These are phyloP conservation scores for Glycine soja DNA, from an alignment of 306 rosid genomes.

Conservation along the genomic window DNA sequence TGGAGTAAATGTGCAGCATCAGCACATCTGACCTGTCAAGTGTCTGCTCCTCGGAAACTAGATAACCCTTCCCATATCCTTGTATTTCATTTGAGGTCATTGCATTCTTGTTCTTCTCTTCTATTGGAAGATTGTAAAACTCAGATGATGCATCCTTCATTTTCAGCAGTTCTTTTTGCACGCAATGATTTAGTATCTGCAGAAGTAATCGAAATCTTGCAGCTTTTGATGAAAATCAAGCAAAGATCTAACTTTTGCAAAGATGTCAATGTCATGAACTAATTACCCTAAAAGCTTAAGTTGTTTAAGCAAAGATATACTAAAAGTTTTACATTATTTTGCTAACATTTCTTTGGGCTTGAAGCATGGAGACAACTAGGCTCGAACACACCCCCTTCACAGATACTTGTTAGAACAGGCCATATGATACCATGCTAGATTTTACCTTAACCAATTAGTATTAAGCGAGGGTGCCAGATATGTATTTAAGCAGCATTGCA, in stretches of 20 bases:
- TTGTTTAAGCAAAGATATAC: too few relatives aligned
- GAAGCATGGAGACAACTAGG: too few relatives aligned
- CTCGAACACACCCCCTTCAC: too few relatives aligned
- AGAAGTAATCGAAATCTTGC: background rate
- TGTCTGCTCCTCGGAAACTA: constrained; percentile 54
- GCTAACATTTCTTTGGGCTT: too few relatives aligned
- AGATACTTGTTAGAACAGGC: too few relatives aligned
- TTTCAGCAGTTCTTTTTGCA: constrained; percentile 39
- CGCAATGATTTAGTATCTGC: constrained; percentile 55
- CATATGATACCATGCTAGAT: too few relatives aligned
- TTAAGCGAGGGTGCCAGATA: too few relatives aligned
- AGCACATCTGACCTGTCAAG: constrained; percentile 55
- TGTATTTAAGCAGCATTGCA: too few relatives aligned
- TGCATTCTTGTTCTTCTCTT: constrained; percentile 56
- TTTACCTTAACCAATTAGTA: too few relatives aligned
- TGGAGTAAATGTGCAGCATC: constrained; percentile 28
- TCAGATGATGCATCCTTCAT: constrained; percentile 47
- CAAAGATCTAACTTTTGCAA: too few relatives aligned
- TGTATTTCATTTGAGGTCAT: constrained; percentile 44
- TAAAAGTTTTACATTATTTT: too few relatives aligned
- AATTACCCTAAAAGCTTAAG: background rate
- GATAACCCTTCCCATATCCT: constrained; percentile 54
- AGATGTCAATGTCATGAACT: background rate
- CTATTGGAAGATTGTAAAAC: constrained; percentile 56
- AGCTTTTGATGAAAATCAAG: background rate